Evolutionary conservation across 2,329 filamentous ascomycete genomes (phyloP).

Genomic region (Xylariomycetidae sp.): DNA sequence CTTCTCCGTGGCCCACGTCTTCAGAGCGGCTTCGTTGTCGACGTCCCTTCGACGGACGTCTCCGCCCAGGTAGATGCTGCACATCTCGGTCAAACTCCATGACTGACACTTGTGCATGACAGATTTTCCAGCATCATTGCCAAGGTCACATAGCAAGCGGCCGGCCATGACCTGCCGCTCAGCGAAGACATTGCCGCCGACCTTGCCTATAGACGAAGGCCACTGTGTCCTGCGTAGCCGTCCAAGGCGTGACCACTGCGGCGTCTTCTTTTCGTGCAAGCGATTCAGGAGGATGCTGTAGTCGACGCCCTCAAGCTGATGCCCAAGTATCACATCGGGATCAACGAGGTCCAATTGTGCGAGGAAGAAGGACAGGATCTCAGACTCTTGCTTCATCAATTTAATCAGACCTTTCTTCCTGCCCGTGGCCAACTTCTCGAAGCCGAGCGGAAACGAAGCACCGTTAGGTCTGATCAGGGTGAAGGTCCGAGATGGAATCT

Average conservation of each 20-base stretch:
- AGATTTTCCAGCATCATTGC: conserved; percentile 95
- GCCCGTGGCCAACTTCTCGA: conserved; percentile 67
- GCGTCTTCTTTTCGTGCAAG: conserved; percentile 82
- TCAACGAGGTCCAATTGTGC: conserved; percentile 83
- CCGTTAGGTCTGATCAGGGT: conserved; percentile 81
- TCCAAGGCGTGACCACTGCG: conserved; percentile 90
- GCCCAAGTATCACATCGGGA: conserved; percentile 88
- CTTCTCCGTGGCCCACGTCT: conserved; percentile 77
- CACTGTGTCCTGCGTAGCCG: conserved; percentile 76
- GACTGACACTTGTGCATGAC: conserved; percentile 96
- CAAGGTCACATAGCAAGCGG: conserved; percentile 85
- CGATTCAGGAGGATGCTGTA: conserved; percentile 86
- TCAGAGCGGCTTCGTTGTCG: conserved; percentile 81
- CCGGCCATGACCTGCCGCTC: conserved; percentile 87
- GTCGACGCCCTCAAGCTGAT: conserved; percentile 95
- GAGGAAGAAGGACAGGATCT: conserved; percentile 82
- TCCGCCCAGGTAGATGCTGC: conserved; percentile 74
- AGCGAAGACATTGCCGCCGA: conserved; percentile 84
- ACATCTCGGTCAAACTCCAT: conserved; percentile 98
- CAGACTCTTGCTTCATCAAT: conserved; percentile 75
- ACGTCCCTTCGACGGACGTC: conserved; percentile 72
- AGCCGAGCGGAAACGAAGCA: conserved; percentile 74
- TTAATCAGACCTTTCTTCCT: conserved; percentile 73
- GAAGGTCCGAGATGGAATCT: conserved; percentile 83
- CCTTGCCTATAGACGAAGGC: conserved; percentile 81